Percentiles rank a stretch among this genome's conserved stretches.
These are phyloP conservation scores for Cyclocybe cylindracea DNA, from an alignment of 768 basidiomycete genomes.

Conservation along the genomic window DNA sequence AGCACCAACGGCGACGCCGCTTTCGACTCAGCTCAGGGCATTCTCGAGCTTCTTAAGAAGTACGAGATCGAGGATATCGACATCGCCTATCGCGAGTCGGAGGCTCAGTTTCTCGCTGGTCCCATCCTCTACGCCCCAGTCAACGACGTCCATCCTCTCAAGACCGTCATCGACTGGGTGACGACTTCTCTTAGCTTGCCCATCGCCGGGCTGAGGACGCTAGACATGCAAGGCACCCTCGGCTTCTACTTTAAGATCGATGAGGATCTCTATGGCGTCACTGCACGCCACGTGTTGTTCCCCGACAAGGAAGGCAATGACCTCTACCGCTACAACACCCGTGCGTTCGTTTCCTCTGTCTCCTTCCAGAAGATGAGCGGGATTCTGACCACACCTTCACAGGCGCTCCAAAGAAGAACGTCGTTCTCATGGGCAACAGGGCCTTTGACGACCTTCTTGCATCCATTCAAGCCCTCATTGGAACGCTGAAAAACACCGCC, in stretches of 20 bases:
- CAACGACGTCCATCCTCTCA: too few relatives aligned
- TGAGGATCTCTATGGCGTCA: conserved; percentile 33
- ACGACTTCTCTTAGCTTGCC: too few relatives aligned
- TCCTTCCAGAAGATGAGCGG: conserved; percentile 21
- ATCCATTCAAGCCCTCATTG: conserved; percentile 31
- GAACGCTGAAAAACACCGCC: conserved; percentile 15
- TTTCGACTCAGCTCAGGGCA: too few relatives aligned
- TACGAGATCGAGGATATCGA: too few relatives aligned
- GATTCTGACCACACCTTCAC: conserved; percentile 26
- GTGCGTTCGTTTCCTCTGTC: conserved; percentile 29
- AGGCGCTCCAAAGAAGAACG: conserved; percentile 33
- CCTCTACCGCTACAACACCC: conserved; percentile 23
- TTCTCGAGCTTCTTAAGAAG: too few relatives aligned
- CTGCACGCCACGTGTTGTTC: conserved; percentile 34
- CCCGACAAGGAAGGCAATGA: conserved; percentile 21
- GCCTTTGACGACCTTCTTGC: conserved; percentile 28
- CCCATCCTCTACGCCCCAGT: too few relatives aligned
- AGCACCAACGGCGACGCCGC: too few relatives aligned
- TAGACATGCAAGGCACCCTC: conserved; percentile 33
- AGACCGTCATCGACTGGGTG: too few relatives aligned
- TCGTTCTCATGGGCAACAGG: conserved; percentile 33
- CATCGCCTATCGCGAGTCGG: too few relatives aligned
- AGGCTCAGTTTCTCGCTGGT: too few relatives aligned
- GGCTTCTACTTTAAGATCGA: conserved; percentile 35
- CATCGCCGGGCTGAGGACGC: conserved; percentile 32